phyloP scores from a whole-genome alignment of 805 yeast species.

The Yarrowia sp. region DNA sequence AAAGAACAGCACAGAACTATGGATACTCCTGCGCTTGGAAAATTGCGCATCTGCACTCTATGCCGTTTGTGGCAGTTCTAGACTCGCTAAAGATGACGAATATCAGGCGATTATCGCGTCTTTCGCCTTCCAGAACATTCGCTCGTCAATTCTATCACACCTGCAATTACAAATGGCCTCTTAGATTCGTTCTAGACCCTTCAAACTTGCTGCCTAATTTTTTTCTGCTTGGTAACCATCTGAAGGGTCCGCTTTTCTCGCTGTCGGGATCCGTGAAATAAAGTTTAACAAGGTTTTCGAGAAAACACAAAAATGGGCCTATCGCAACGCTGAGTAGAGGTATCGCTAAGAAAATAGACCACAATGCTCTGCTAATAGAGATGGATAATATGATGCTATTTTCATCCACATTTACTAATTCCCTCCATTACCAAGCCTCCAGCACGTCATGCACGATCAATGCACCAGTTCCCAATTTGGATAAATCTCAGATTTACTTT shows the following conservation, averaged over 20 bases:
- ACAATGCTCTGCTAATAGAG: too few relatives aligned
- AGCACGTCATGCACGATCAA: not conserved
- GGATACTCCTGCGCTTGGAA: too few relatives aligned
- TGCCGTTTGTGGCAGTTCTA: too few relatives aligned
- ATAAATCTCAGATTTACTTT: slow-evolving; percentile 13
- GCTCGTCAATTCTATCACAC: too few relatives aligned
- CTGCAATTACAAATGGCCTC: not conserved
- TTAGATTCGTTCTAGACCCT: not conserved
- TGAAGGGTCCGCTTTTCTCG: not conserved
- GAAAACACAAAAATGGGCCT: not conserved
- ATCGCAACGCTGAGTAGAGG: too few relatives aligned
- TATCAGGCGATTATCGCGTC: too few relatives aligned
- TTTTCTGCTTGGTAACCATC: not conserved
- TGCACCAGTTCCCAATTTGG: not conserved
- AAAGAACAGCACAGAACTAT: too few relatives aligned
- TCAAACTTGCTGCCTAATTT: not conserved
- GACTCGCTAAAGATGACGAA: too few relatives aligned
- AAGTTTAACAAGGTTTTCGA: not conserved
- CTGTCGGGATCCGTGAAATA: slow-evolving; percentile 2
- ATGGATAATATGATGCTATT: too few relatives aligned
- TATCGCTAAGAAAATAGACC: too few relatives aligned
- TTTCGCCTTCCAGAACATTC: too few relatives aligned
- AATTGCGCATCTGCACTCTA: too few relatives aligned
- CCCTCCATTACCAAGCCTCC: not conserved
- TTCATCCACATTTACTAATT: not conserved